These are phyloP conservation scores for Trichoderma asperellum DNA, from an alignment of 2,329 filamentous ascomycete genomes.

Conservation along the genomic window DNA sequence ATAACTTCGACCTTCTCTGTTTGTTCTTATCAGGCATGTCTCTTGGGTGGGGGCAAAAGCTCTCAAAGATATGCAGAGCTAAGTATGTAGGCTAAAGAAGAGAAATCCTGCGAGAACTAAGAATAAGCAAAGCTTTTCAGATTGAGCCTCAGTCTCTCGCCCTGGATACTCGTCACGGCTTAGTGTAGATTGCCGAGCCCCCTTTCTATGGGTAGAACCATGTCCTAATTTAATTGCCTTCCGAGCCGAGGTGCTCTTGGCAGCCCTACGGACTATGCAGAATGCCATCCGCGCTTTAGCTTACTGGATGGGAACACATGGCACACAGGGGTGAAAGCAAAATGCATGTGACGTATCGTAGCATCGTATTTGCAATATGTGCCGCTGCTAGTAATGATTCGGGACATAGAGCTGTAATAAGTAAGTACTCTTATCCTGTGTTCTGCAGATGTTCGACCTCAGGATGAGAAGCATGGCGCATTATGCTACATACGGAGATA, in stretches of 20 bases:
- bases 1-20: neutral
- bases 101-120: neutral
- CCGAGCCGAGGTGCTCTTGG: conserved; percentile 12
- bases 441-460: neutral
- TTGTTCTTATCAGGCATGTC: neutral
- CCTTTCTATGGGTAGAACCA: neutral
- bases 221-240: conserved; percentile 5
- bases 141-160: conserved; percentile 4
- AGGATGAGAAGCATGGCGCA: neutral
- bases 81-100: neutral
- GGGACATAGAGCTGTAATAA: neutral
- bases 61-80: neutral
- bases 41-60: neutral
- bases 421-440: neutral
- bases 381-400: neutral
- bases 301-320: conserved; percentile 11
- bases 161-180: conserved; percentile 21
- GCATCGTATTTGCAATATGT: conserved; percentile 10
- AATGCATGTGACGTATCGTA: conserved; percentile 1
- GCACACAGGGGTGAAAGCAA: neutral
- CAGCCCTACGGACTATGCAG: conserved; percentile 20
- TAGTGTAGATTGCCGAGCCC: conserved; percentile 18
- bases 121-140: neutral
- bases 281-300: conserved; percentile 12
- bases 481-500: neutral